phyloP scores from a whole-genome alignment of 192 early-diverging fungal genomes.

The Coemansia sp. region DNA sequence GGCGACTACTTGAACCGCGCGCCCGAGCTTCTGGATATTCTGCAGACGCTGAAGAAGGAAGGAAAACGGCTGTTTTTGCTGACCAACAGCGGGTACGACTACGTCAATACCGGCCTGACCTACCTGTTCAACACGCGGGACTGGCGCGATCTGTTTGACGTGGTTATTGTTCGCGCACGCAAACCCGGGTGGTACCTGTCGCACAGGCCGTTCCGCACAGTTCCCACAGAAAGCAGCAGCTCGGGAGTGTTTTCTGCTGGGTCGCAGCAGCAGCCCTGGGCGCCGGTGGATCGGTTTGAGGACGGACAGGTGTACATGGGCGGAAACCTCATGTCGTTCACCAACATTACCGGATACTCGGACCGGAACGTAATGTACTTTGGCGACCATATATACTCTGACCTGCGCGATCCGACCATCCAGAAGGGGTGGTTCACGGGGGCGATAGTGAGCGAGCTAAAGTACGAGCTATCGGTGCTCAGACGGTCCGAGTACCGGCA shows the following conservation, averaged over 20 bases:
- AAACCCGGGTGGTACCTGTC: slow-evolving; percentile 64
- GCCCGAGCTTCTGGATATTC: slow-evolving; percentile 55
- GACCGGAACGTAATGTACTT: slow-evolving; percentile 63
- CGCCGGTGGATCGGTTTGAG: slow-evolving; percentile 55
- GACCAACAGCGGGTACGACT: slow-evolving; percentile 62
- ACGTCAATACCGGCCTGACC: slow-evolving; percentile 53
- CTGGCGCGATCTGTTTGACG: slow-evolving; percentile 65
- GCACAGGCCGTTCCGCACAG: slow-evolving; percentile 61
- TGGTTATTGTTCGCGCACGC: slow-evolving; percentile 59
- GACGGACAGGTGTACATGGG: slow-evolving; percentile 64
- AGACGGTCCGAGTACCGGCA: slow-evolving; percentile 57
- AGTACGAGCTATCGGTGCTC: slow-evolving; percentile 57
- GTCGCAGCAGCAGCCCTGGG: slow-evolving; percentile 51
- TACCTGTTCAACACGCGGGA: slow-evolving; percentile 52
- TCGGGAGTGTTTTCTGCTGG: background rate
- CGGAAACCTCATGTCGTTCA: slow-evolving; percentile 61
- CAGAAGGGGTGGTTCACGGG: slow-evolving; percentile 67
- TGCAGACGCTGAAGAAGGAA: slow-evolving; percentile 47
- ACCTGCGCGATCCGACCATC: slow-evolving; percentile 61
- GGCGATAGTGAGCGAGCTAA: slow-evolving; percentile 62
- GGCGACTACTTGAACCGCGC: slow-evolving; percentile 53
- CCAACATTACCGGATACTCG: slow-evolving; percentile 58
- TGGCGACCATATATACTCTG: slow-evolving; percentile 67
- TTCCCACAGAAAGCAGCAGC: slow-evolving; percentile 28
- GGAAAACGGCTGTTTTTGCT: slow-evolving; percentile 62